Conservation (phyloP, 2,329 filamentous ascomycete genomes). For the Monosporascus cannonballus region DNA sequence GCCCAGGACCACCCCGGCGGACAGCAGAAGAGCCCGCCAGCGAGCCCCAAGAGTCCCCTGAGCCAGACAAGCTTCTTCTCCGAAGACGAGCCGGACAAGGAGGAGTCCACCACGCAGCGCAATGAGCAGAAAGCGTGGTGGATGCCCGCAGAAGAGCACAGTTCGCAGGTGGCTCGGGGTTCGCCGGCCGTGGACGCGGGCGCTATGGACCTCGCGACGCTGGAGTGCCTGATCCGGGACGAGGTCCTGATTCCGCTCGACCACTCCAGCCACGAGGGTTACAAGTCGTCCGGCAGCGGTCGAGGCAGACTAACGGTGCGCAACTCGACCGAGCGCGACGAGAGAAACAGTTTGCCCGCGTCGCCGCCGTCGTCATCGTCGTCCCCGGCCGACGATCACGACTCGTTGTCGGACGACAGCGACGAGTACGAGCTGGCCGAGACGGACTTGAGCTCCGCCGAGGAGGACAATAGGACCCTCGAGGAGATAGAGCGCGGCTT, state of each 20-base stretch:
- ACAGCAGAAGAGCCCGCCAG: slow-evolving; percentile 3
- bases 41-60: slow-evolving; percentile 13
- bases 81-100: not conserved
- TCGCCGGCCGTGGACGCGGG: not conserved
- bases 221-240: slow-evolving; percentile 3
- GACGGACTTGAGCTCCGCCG: not conserved
- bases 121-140: slow-evolving; percentile 9
- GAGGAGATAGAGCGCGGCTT: not conserved
- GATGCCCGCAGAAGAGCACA: not conserved
- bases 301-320: slow-evolving; percentile 9
- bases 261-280: not conserved
- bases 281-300: not conserved
- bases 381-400: not conserved
- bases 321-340: slow-evolving; percentile 4
- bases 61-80: slow-evolving; percentile 12
- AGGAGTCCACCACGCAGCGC: not conserved
- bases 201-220: slow-evolving; percentile 1
- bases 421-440: not conserved
- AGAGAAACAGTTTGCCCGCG: not conserved
- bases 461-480: not conserved
- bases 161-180: not conserved
- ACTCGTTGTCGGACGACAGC: not conserved
- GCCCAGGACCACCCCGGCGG: slow-evolving; percentile 1
- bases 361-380: not conserved
- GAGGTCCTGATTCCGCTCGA: slow-evolving; percentile 8